phyloP scores from a whole-genome alignment of 768 basidiomycete genomes.

The Lactarius pseudohatsudake region DNA sequence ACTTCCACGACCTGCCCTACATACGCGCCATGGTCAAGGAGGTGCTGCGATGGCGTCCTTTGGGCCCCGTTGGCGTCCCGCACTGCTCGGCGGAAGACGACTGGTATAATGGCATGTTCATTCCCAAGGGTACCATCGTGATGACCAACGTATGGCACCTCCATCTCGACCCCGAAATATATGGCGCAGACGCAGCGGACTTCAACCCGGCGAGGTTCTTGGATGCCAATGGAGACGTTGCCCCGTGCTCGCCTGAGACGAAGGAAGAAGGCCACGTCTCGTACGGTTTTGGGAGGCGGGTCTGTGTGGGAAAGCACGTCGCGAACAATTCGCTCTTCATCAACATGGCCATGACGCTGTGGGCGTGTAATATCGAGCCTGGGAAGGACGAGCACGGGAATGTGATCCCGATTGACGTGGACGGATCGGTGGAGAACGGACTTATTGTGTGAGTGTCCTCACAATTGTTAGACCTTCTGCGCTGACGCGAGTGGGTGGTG shows the following conservation, averaged over 20 bases:
- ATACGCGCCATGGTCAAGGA: constrained; percentile 26
- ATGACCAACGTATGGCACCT: constrained; percentile 34
- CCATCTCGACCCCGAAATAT: constrained; percentile 32
- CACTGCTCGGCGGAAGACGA: constrained; percentile 32
- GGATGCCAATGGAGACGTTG: constrained; percentile 29
- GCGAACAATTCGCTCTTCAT: constrained; percentile 37
- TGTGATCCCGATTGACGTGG: neutral
- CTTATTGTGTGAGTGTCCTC: neutral
- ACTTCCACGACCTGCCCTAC: constrained; percentile 19
- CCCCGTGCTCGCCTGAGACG: constrained; percentile 29
- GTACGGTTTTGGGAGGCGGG: constrained; percentile 33
- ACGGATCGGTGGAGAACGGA: neutral
- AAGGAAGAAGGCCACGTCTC: constrained; percentile 34
- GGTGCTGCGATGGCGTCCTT: constrained; percentile 13
- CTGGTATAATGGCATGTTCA: constrained; percentile 33
- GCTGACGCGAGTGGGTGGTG: neutral
- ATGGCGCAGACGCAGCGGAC: constrained; percentile 29
- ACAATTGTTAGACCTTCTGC: too few relatives aligned
- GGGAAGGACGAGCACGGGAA: constrained; percentile 3
- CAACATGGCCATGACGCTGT: constrained; percentile 34
- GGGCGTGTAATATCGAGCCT: constrained; percentile 27
- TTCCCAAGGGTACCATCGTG: constrained; percentile 39
- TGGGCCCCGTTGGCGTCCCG: constrained; percentile 19
- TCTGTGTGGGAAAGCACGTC: constrained; percentile 13
- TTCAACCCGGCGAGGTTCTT: constrained; percentile 33